Evolutionary conservation across 208 protist genomes (phyloP), one percentile per base, ranked within the genome.

Genomic region (Crithidia brevicula): DNA sequence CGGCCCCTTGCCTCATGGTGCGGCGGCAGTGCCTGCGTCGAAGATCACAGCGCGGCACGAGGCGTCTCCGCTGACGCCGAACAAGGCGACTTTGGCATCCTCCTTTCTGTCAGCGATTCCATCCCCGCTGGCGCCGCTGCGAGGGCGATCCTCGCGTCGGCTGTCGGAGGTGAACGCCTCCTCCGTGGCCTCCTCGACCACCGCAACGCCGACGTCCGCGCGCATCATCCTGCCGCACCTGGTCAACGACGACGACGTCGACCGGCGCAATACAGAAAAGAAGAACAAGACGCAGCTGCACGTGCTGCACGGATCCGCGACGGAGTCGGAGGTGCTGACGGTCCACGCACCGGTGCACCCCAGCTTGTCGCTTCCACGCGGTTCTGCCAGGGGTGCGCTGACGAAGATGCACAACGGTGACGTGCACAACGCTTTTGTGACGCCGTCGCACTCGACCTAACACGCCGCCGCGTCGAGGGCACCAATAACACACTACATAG

Each of bases 271-370:
- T 16, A 23, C 40, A 28, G 27, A 62, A 1, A 11, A 9, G 22
- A 30, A 40, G 40, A 22, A 18, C 3, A 13, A 10, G 16, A 52
- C 58, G 28, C 40, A 64, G 43, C 43, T 64, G 58, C 58, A 47
- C 30, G 43, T 64, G 43, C 20, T 64, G 58, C 30, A n/a, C 30
- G 43, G 58, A 2, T 16, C 27, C 3, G 40, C 40, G 25, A 27
- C 27, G 6, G 33, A 9, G 36, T 7, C 10, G 4, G 56, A 64
- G 43, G 43, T 45, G 58, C 16, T 50, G 28, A 43, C 52, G 43
- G 52, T 64, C 31, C 28, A 64, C n/a, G 58, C 58, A 7, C 58
- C 58, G 23, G 25, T 64, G 43, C 58, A 40, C n/a, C 43, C 58
- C 1, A 64, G 10, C 11, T 25, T 34, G 8, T 30, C 18, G 10